Percentiles rank a stretch among this genome's conserved stretches.
These are phyloP conservation scores for Marsdenia floribunda DNA, from an alignment of 257 asterid genomes.

Conservation along the genomic window DNA sequence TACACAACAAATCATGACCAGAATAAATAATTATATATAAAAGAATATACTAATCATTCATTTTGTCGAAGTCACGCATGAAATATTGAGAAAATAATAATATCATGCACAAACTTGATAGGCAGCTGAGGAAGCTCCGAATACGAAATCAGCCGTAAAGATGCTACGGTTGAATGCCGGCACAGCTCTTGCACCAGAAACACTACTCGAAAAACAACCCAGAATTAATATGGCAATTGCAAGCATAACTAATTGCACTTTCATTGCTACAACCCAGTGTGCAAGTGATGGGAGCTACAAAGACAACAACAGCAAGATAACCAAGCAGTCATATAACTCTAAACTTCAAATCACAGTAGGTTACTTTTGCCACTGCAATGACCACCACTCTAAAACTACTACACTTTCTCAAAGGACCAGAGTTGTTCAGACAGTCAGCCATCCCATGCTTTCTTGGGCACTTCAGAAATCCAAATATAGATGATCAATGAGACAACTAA, in stretches of 20 bases:
- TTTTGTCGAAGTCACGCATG: too few species aligned
- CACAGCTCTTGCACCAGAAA: neutral
- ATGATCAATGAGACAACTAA: slow-evolving; percentile 24
- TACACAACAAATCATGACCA: neutral
- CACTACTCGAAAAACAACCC: neutral
- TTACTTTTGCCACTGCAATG: too few species aligned
- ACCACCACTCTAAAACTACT: too few species aligned
- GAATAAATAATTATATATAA: neutral
- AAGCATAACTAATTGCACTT: neutral
- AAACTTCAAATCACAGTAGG: too few species aligned
- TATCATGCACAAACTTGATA: slow-evolving; percentile 3
- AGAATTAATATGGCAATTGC: neutral
- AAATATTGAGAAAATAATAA: neutral
- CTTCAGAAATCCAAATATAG: slow-evolving; percentile 18
- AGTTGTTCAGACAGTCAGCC: too few species aligned
- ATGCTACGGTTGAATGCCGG: neutral
- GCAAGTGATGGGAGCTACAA: too few species aligned
- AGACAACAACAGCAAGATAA: too few species aligned
- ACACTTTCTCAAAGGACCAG: too few species aligned
- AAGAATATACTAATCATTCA: neutral
- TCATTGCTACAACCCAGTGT: too few species aligned
- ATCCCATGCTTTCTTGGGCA: slow-evolving; percentile 25
- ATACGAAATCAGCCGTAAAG: slow-evolving; percentile 12
- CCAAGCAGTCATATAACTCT: too few species aligned
- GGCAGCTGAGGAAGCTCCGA: slow-evolving; percentile 16